These are phyloP conservation scores for Mortierella claussenii DNA, from an alignment of 192 early-diverging fungal genomes.

Conservation along the genomic window DNA sequence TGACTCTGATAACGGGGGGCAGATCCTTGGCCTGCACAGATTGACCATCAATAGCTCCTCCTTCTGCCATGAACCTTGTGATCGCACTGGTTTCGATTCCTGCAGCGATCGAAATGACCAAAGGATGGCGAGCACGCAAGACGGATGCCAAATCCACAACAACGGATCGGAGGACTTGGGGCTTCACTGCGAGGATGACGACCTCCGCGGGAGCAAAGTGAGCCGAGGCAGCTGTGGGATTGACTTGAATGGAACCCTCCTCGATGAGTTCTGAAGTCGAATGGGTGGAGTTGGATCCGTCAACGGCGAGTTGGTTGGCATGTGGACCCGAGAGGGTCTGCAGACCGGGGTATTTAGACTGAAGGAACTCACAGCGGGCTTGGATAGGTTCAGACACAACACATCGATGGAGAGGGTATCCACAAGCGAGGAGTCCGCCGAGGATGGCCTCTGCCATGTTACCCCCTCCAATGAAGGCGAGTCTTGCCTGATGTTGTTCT, in stretches of 20 bases:
- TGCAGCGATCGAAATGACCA: constrained; percentile 91
- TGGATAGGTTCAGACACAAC: constrained; percentile 85
- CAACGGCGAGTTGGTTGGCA: constrained; percentile 36
- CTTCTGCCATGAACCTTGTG: constrained; percentile 71
- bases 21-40: not conserved
- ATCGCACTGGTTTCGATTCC: constrained; percentile 87
- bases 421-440: constrained; percentile 85
- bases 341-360: constrained; percentile 70
- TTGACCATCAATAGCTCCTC: not conserved
- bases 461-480: constrained; percentile 90
- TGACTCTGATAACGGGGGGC: constrained; percentile 82
- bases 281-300: constrained; percentile 48
- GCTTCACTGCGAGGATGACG: constrained; percentile 91
- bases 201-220: constrained; percentile 66
- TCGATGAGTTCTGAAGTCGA: constrained; percentile 66
- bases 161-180: constrained; percentile 84
- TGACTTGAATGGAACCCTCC: constrained; percentile 54
- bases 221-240: constrained; percentile 29
- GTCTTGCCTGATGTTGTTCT: constrained; percentile 40
- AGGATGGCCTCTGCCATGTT: constrained; percentile 97
- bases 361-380: constrained; percentile 71
- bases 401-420: constrained; percentile 76
- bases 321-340: constrained; percentile 42
- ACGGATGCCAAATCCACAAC: constrained; percentile 66
- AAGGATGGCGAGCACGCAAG: constrained; percentile 65